These are phyloP conservation scores for Penicillium sp. DNA, from an alignment of 2,329 filamentous ascomycete genomes.

Conservation along the genomic window DNA sequence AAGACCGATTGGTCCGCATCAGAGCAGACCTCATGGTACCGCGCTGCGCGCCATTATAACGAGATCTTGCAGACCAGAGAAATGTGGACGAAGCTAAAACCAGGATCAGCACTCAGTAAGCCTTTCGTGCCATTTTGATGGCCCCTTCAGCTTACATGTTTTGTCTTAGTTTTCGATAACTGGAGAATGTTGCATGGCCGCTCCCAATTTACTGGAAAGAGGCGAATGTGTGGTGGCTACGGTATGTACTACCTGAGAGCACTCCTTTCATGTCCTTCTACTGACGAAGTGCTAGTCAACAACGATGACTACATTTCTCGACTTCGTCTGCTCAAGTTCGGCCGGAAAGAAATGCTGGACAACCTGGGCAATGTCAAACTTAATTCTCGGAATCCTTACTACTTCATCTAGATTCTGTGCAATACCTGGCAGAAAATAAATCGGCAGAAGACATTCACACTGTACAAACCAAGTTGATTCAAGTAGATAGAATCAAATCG, in stretches of 20 bases:
- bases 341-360: slow-evolving; percentile 29
- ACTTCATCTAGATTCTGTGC: slow-evolving; percentile 3
- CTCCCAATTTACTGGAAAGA: slow-evolving; percentile 68
- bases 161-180: slow-evolving; percentile 72
- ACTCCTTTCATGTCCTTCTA: background rate
- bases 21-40: slow-evolving; percentile 61
- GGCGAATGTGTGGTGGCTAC: slow-evolving; percentile 85
- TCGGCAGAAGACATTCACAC: background rate
- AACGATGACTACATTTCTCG: slow-evolving; percentile 72
- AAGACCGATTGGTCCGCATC: slow-evolving; percentile 48
- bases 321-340: slow-evolving; percentile 62
- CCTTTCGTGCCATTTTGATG: slow-evolving; percentile 10
- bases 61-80: slow-evolving; percentile 60
- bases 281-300: slow-evolving; percentile 48
- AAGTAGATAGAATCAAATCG: background rate
- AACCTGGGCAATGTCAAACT: slow-evolving; percentile 22
- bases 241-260: slow-evolving; percentile 48
- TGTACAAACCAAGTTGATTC: background rate
- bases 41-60: slow-evolving; percentile 66
- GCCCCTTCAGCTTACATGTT: background rate
- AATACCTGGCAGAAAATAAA: background rate
- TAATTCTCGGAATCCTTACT: slow-evolving; percentile 6
- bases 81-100: slow-evolving; percentile 71
- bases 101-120: slow-evolving; percentile 68
- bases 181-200: slow-evolving; percentile 89